Evolutionary conservation across 306 rosid species (phyloP).

Genomic region (Gleditsia sinensis): DNA sequence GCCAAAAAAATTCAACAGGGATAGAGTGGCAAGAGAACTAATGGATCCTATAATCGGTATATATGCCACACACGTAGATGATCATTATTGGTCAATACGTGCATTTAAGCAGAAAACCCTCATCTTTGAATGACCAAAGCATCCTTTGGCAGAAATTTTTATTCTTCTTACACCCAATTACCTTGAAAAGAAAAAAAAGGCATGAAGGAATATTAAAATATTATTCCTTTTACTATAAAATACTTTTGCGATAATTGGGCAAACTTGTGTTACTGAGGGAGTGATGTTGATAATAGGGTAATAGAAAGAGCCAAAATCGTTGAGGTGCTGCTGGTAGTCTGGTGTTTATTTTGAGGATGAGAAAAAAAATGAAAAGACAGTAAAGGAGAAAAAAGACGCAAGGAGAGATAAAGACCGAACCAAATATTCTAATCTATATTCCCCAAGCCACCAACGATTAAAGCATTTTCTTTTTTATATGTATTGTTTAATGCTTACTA

Average conservation of each 20-base stretch:
- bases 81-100: not conserved
- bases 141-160: not conserved
- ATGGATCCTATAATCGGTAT: not conserved
- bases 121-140: slow-evolving; percentile 20
- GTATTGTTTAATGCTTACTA: not conserved
- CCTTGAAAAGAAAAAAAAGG: not conserved
- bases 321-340: not conserved
- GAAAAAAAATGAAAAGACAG: not conserved
- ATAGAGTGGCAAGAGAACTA: not conserved
- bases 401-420: slow-evolving; percentile 26
- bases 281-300: too few relatives aligned
- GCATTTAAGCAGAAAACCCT: not conserved
- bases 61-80: not conserved
- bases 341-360: not conserved
- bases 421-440: not conserved
- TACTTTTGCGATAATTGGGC: not conserved
- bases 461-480: not conserved
- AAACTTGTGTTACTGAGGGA: not conserved
- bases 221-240: not conserved
- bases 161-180: not conserved
- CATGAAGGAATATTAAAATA: not conserved
- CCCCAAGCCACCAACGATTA: too few relatives aligned
- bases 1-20: not conserved
- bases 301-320: not conserved
- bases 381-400: not conserved